phyloP scores from a whole-genome alignment of 78 protist genomes.

The Emiliania huxleyi region DNA sequence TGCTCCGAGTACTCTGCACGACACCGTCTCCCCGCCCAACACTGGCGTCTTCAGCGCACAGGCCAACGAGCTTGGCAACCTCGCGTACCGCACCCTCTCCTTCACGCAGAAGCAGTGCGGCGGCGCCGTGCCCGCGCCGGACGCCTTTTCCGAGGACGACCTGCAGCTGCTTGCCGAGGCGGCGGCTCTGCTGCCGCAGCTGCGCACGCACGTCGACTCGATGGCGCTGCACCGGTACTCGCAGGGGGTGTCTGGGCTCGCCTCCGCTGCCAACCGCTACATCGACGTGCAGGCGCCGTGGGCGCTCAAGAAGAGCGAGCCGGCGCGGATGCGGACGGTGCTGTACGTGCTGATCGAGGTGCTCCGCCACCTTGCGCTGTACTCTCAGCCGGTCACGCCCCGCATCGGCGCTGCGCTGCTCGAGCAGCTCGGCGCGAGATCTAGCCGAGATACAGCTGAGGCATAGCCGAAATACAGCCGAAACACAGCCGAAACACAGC shows the following conservation, averaged over 20 bases:
- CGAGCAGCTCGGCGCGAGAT: too few relatives aligned
- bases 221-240: neutral
- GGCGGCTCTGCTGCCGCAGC: neutral
- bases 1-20: too few relatives aligned
- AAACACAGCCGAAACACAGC: too few relatives aligned
- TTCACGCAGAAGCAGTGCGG: neutral
- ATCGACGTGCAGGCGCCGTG: constrained; percentile 40
- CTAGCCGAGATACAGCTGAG: too few relatives aligned
- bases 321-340: neutral
- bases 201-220: neutral
- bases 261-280: neutral
- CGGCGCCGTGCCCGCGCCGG: neutral
- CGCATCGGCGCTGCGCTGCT: too few relatives aligned
- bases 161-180: neutral
- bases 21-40: too few relatives aligned
- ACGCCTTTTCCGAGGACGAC: neutral
- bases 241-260: neutral
- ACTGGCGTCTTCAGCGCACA: too few relatives aligned
- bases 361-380: neutral
- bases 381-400: neutral
- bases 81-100: constrained; percentile 28
- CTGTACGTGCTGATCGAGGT: neutral
- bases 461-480: too few relatives aligned
- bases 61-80: constrained; percentile 50
- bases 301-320: constrained; percentile 20